Percentiles rank a stretch among this genome's conserved stretches.
These are phyloP conservation scores for Vitis rupestris DNA, from an alignment of 164 flowering plant species.

Conservation along the genomic window DNA sequence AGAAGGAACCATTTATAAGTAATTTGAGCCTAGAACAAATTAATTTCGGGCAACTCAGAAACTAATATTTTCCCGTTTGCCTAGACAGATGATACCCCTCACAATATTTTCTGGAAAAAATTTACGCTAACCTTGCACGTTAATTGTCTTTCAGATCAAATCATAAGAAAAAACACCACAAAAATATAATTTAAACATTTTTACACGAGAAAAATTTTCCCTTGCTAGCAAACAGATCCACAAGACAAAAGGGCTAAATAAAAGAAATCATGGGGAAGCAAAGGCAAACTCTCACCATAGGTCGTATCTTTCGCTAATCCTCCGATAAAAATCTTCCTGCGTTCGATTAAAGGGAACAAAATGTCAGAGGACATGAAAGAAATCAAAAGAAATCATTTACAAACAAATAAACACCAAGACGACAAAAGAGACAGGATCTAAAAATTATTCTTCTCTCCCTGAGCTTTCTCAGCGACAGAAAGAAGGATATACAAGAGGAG, in stretches of 20 bases:
- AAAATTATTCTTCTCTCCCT: background rate
- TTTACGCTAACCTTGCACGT: too few species aligned
- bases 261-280: background rate
- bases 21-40: too few species aligned
- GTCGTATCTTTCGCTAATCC: slow-evolving; percentile 80
- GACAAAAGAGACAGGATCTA: background rate
- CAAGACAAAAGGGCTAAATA: too few species aligned
- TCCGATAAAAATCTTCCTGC: slow-evolving; percentile 92
- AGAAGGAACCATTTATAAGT: too few species aligned
- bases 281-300: slow-evolving; percentile 30
- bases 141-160: too few species aligned
- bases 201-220: too few species aligned
- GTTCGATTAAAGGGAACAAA: background rate
- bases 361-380: background rate
- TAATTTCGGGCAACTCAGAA: background rate
- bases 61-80: background rate
- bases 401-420: background rate
- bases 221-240: too few species aligned
- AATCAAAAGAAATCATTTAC: background rate
- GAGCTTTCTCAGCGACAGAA: background rate
- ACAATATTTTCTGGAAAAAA: too few species aligned
- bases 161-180: too few species aligned
- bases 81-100: too few species aligned
- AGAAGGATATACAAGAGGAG: background rate
- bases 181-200: too few species aligned